Base-by-base conservation (phyloP, 345 rosid genomes). In the Bruguiera parviflora region DNA sequence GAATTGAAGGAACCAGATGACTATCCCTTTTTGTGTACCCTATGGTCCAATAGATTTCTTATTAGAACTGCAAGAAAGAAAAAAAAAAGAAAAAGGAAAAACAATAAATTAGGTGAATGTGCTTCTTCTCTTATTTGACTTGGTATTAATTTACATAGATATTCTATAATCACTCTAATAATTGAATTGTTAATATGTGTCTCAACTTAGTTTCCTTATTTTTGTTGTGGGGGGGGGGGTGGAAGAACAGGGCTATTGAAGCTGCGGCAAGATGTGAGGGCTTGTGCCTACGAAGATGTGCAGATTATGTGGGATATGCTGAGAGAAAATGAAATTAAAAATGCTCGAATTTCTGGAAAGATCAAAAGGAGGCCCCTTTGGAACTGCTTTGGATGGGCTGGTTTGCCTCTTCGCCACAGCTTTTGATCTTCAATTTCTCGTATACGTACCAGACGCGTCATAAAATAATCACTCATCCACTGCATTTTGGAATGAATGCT, bases 241-340 rank as follows among this genome's bases (percentile, higher is more conserved):
- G n/a, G n/a, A n/a, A n/a, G 8, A n/a, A 53, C 77, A 84, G 86
- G 88, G 71, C 49, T 80, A 21, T 7, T 80, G 37, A 82, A 73
- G 72, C 77, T 84, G 72, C 71, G 72, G 35, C 69, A 58, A 39
- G 88, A 84, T 56, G 81, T 84, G 11, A 75, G 84, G 28, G 80
- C 69, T 47, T 84, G 86, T 5, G 84, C 78, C 71, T 84, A 84
- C 31, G 69, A 55, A 47, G 88, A 84, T 53, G 83, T 84, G 28
- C 83, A 69, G 2, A 79, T 84, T 55, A 79, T 84, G 85, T 84
- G 87, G 87, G 83, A 84, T 70, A 80, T 84, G 78, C 73, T 84
- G 59, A 71, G 59, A 37, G 72, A 49, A 65, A 73, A 61, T 6
- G 83, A 78, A 67, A 33, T 59, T 19, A 68, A 39, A 67, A 51